phyloP scores from a whole-genome alignment of 1,139 yeast species.

The Yamadazyma pseudoaaseri region DNA sequence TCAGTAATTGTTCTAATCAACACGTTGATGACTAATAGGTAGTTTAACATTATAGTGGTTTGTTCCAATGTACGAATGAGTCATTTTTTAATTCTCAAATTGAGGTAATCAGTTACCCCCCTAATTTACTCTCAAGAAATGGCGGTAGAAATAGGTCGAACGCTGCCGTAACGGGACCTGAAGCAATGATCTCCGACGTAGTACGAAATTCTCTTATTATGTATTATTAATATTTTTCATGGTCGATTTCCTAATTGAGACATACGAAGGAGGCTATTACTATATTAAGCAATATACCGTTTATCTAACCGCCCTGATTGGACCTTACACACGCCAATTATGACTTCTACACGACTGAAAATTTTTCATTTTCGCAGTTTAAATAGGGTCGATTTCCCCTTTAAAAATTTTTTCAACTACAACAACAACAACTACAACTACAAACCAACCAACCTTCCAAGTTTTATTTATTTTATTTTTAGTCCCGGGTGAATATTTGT shows the following conservation, averaged over 20 bases:
- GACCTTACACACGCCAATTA: neutral
- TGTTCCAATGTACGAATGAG: no score
- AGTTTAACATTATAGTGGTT: no score
- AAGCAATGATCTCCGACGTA: no score
- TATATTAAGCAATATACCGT: neutral
- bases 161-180: no score
- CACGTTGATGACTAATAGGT: no score
- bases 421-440: constrained; percentile 17
- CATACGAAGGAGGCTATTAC: constrained; percentile 1
- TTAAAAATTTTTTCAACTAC: constrained; percentile 9
- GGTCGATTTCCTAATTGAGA: constrained; percentile 1
- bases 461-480: constrained; percentile 11
- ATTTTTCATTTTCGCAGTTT: constrained; percentile 3
- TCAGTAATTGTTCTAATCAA: no score
- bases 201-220: no score
- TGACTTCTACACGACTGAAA: constrained; percentile 4
- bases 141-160: no score
- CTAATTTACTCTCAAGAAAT: no score
- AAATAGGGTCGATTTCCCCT: constrained; percentile 5
- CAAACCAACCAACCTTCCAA: constrained; percentile 4
- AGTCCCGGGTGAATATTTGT: constrained; percentile 14
- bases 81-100: no score
- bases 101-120: no score
- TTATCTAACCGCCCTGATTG: constrained; percentile 3
- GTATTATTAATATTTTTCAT: neutral